phyloP scores from a whole-genome alignment of 495 filamentous ascomycete genomes.

The Aspergillus leporis region DNA sequence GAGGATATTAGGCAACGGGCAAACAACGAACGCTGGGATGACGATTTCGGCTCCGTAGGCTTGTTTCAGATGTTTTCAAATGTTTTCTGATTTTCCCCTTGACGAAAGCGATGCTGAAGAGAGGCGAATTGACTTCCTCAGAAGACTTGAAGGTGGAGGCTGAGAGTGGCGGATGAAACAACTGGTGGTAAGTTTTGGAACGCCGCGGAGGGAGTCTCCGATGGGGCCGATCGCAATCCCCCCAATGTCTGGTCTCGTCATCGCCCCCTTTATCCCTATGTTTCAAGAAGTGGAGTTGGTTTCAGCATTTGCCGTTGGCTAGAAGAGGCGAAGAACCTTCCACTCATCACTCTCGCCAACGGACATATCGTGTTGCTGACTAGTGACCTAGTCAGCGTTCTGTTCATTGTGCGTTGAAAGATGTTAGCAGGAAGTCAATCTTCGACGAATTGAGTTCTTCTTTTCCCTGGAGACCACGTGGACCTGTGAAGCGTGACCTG shows the following conservation, averaged over 20 bases:
- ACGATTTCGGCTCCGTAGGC: not conserved
- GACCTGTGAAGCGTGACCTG: not conserved
- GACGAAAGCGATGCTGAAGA: not conserved
- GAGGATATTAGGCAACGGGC: not conserved
- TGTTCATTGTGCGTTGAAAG: not conserved
- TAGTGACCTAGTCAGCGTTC: not conserved
- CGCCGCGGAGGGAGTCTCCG: not conserved
- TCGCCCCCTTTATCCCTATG: slow-evolving; percentile 1
- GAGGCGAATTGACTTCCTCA: slow-evolving; percentile 8
- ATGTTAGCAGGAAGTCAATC: not conserved
- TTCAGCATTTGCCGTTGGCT: slow-evolving; percentile 21
- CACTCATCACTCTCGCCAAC: not conserved
- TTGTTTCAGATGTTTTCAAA: not conserved
- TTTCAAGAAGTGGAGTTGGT: slow-evolving; percentile 22
- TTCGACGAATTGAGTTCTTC: not conserved
- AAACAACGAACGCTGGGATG: not conserved
- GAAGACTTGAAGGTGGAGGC: slow-evolving; percentile 3
- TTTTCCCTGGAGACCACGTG: not conserved
- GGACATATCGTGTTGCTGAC: not conserved
- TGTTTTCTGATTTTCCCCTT: not conserved
- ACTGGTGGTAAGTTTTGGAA: not conserved
- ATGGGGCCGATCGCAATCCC: slow-evolving; percentile 10
- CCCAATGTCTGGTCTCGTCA: not conserved
- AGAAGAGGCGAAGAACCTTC: slow-evolving; percentile 32
- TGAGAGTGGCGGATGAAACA: slow-evolving; percentile 27